Conservation (phyloP, 106 monocot species). For the Dactylorhiza incarnata region DNA sequence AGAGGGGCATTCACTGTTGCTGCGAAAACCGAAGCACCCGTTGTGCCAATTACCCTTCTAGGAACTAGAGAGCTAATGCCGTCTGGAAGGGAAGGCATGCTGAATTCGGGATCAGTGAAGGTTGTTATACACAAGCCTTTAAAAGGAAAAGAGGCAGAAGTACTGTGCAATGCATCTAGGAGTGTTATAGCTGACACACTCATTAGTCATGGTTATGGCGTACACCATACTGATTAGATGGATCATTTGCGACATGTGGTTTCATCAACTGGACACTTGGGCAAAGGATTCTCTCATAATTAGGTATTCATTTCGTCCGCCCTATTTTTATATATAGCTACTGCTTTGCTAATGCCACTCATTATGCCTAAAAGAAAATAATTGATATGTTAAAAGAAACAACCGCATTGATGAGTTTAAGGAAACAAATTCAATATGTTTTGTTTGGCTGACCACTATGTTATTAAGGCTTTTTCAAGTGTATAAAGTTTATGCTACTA, state of each 20-base stretch:
- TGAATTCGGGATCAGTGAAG: conserved; percentile 68
- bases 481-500: not conserved
- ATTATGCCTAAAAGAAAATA: not conserved
- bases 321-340: not conserved
- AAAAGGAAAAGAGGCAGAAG: conserved; percentile 55
- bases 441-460: not conserved
- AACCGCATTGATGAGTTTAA: not conserved
- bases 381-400: not conserved
- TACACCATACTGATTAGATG: conserved; percentile 8
- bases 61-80: conserved; percentile 89
- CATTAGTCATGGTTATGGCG: conserved; percentile 42
- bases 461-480: not conserved
- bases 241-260: not conserved
- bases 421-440: not conserved
- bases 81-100: conserved; percentile 60
- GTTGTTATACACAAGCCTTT: conserved; percentile 87
- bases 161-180: conserved; percentile 59
- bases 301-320: not conserved
- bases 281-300: not conserved
- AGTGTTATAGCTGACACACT: conserved; percentile 59
- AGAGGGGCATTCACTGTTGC: conserved; percentile 96
- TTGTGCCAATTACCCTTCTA: conserved; percentile 85
- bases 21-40: conserved; percentile 68
- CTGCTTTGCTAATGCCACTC: not conserved
- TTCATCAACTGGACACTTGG: not conserved